Percentiles rank a stretch among this genome's conserved stretches.
phyloP scores from a whole-genome alignment of 768 basidiomycete genomes.

The Lanmaoa rubissima region DNA sequence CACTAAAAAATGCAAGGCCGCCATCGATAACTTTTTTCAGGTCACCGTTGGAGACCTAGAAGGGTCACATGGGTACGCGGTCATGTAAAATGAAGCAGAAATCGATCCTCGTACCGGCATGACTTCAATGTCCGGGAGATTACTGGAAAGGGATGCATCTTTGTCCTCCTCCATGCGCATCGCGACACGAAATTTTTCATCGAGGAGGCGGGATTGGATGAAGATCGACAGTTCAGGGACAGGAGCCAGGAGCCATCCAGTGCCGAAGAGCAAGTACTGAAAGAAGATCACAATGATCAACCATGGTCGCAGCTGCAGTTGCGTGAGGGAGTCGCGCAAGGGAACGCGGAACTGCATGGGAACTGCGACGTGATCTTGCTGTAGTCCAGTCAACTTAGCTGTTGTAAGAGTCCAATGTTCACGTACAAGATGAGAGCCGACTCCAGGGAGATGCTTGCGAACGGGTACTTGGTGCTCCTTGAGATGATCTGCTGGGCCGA shows the following conservation, averaged over 20 bases:
- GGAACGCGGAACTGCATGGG: conserved; percentile 35
- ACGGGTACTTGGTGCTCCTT: too few relatives aligned
- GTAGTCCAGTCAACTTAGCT: too few relatives aligned
- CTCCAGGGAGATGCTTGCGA: neutral
- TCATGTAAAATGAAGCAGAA: neutral
- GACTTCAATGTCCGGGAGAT: conserved; percentile 41
- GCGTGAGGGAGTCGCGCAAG: too few relatives aligned
- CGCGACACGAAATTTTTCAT: neutral
- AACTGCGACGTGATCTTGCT: conserved; percentile 43
- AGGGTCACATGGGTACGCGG: too few relatives aligned
- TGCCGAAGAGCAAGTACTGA: too few relatives aligned
- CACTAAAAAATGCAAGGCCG: neutral
- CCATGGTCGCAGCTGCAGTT: too few relatives aligned
- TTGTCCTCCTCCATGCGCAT: neutral
- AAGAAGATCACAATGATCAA: too few relatives aligned
- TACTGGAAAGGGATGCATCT: neutral
- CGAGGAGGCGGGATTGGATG: neutral
- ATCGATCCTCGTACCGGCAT: conserved; percentile 19
- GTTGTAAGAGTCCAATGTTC: neutral
- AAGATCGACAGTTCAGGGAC: conserved; percentile 1
- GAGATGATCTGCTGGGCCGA: too few relatives aligned
- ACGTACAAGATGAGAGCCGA: conserved; percentile 34
- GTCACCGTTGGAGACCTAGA: neutral
- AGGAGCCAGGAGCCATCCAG: too few relatives aligned
- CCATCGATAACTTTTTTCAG: neutral